phyloP scores from a whole-genome alignment of 306 rosid species.

The Corylus heterophylla region DNA sequence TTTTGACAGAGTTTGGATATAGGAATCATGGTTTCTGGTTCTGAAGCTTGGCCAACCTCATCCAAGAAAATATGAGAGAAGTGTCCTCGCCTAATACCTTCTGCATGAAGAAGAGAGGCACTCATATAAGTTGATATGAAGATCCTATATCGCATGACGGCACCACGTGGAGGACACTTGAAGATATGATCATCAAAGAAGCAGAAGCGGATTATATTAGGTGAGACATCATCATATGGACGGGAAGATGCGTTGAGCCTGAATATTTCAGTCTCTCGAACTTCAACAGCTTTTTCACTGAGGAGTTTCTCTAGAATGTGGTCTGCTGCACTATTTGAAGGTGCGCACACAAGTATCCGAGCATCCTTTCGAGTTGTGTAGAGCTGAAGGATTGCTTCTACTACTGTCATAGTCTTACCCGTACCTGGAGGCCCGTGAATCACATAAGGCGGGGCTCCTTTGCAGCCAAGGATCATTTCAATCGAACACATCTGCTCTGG shows the following conservation, averaged over 20 bases:
- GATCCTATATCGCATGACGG: constrained; percentile 57
- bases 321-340: constrained; percentile 93
- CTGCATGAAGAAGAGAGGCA: constrained; percentile 65
- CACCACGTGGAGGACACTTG: constrained; percentile 63
- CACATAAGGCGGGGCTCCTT: constrained; percentile 79
- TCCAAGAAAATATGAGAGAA: constrained; percentile 93
- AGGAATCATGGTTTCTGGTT: constrained; percentile 88
- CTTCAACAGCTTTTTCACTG: constrained; percentile 33
- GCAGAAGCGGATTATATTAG: constrained; percentile 62
- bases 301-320: constrained; percentile 71
- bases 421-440: constrained; percentile 95
- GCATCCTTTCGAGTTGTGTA: constrained; percentile 42
- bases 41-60: constrained; percentile 99
- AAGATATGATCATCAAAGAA: constrained; percentile 62
- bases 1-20: constrained; percentile 58
- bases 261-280: constrained; percentile 57
- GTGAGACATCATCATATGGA: constrained; percentile 65
- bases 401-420: constrained; percentile 79
- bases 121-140: constrained; percentile 81
- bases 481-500: constrained; percentile 62
- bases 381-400: constrained; percentile 81
- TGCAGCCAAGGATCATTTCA: constrained; percentile 80
- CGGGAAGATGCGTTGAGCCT: constrained; percentile 80
- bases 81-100: constrained; percentile 68
- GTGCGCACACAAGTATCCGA: constrained; percentile 80